Conservation (phyloP, 306 rosid genomes). For the Corylus avellana region DNA sequence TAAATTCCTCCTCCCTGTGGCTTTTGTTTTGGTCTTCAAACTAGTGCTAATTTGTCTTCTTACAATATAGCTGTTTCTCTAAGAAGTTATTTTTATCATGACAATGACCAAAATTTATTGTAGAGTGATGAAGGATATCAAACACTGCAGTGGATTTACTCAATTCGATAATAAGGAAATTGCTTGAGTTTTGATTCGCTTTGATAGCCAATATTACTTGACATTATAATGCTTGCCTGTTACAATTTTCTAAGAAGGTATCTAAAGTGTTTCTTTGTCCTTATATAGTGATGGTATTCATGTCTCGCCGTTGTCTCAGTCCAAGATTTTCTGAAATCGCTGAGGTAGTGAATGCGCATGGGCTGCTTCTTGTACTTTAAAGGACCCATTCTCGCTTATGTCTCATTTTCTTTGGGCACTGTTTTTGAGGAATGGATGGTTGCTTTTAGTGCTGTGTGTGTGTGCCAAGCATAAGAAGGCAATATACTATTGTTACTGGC, state of each 20-base stretch:
- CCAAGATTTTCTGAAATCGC: neutral
- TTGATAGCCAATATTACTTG: neutral
- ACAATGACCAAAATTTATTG: neutral
- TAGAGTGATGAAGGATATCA: conserved; percentile 8
- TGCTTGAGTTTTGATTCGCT: neutral
- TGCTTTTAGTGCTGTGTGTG: neutral
- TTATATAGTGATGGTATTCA: neutral
- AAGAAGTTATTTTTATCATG: neutral
- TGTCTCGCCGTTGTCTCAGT: neutral
- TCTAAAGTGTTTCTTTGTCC: neutral
- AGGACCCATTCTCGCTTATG: neutral
- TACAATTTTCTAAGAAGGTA: neutral
- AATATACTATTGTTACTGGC: neutral
- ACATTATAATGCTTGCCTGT: neutral
- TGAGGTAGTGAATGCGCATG: neutral
- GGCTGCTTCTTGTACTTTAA: neutral
- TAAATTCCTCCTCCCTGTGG: neutral
- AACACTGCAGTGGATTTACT: conserved; percentile 8
- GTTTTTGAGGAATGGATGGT: neutral
- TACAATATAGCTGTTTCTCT: neutral
- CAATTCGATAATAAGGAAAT: neutral
- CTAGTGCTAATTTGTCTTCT: neutral
- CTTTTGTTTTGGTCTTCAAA: neutral
- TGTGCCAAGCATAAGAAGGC: neutral
- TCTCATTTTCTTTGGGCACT: neutral